Evolutionary conservation across 768 basidiomycete genomes (phyloP).

Genomic region (Mrakia blollopis): DNA sequence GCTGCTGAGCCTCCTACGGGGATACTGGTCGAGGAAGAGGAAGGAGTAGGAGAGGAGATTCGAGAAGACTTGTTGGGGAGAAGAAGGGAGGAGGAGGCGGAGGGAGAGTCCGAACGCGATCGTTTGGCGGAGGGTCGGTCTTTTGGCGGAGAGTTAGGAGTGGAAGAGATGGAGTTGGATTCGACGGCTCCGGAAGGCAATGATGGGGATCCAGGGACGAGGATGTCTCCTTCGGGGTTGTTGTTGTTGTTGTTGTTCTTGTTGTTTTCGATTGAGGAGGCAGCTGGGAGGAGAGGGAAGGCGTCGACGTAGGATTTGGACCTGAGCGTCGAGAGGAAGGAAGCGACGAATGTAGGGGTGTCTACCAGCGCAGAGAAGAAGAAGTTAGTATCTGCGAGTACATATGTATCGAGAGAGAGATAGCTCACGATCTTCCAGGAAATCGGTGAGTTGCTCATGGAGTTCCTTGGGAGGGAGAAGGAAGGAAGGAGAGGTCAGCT

Average conservation of each 20-base stretch:
- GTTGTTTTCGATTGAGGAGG: background rate
- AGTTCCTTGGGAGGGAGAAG: conserved; percentile 44
- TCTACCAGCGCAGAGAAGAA: conserved; percentile 52
- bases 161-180: background rate
- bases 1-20: background rate
- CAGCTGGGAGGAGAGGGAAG: background rate
- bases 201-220: background rate
- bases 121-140: conserved; percentile 19
- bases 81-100: background rate
- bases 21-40: background rate
- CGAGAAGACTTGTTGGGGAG: conserved; percentile 2
- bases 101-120: conserved; percentile 13
- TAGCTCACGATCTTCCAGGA: conserved; percentile 76
- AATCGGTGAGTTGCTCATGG: conserved; percentile 73
- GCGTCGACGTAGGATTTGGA: conserved; percentile 36
- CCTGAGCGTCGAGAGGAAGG: conserved; percentile 69
- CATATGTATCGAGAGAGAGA: conserved; percentile 24
- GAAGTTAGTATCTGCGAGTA: background rate
- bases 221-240: background rate
- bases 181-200: background rate
- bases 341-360: conserved; percentile 66
- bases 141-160: background rate
- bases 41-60: background rate
- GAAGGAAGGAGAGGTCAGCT: conserved; percentile 8
- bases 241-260: background rate